A percentile compares a stretch with the other conserved stretches of the same genome.
These are phyloP conservation scores for Suhomyces wounanorum DNA, from an alignment of 1,139 yeast genomes.

Conservation along the genomic window DNA sequence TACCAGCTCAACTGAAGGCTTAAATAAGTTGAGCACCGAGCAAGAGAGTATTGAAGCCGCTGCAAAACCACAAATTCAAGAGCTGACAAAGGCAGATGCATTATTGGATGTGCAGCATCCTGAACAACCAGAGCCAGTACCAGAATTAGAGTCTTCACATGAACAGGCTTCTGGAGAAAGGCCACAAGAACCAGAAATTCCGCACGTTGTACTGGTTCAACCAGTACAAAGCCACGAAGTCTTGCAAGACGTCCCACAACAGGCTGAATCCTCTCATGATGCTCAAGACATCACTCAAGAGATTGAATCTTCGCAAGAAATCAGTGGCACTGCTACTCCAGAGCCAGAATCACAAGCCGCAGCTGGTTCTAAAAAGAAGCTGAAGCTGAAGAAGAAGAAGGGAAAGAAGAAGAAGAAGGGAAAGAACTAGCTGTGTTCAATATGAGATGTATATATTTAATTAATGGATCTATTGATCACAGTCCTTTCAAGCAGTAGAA, in stretches of 20 bases:
- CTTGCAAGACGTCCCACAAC: not conserved
- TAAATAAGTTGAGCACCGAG: not conserved
- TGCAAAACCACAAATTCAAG: not conserved
- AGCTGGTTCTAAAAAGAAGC: slow-evolving; percentile 9
- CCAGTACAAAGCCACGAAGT: not conserved
- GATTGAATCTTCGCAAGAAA: not conserved
- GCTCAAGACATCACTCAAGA: not conserved
- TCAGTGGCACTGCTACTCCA: not conserved
- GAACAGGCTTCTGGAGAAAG: not conserved
- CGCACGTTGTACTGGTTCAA: not conserved
- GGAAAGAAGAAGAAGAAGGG: slow-evolving; percentile 13
- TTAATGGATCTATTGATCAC: not conserved
- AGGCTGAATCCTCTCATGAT: not conserved
- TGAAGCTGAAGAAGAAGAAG: slow-evolving; percentile 12
- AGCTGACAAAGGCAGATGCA: not conserved
- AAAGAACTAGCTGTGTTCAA: slow-evolving; percentile 9
- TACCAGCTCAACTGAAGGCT: not conserved
- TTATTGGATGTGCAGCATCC: not conserved
- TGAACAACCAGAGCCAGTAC: not conserved
- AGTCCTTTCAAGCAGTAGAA: not conserved
- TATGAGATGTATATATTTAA: not conserved
- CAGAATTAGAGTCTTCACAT: not conserved
- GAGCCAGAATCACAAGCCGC: slow-evolving; percentile 7
- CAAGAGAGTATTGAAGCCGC: not conserved
- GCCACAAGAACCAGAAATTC: not conserved